Conservation (phyloP, 176 grass and related monocot species). For the Avena atlantica region DNA sequence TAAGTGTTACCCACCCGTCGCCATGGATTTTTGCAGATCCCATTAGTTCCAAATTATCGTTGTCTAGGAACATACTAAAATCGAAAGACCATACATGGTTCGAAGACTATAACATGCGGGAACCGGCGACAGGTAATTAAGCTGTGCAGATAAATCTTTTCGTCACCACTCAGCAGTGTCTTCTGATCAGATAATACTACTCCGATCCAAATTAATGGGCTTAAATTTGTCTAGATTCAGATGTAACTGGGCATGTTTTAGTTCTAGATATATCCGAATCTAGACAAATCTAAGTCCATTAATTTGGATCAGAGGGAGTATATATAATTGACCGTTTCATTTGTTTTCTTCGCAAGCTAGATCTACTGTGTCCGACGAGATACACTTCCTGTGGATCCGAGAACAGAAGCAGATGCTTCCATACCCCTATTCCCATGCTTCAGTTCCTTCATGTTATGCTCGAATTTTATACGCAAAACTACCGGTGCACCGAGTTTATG, state of each 20-base stretch:
- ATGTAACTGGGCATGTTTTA: too few species aligned
- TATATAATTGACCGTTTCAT: neutral
- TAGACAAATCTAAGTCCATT: too few species aligned
- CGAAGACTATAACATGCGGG: too few species aligned
- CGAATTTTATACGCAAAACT: neutral
- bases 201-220: too few species aligned
- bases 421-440: neutral
- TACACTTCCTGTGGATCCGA: neutral
- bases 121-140: neutral
- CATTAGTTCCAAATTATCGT: neutral
- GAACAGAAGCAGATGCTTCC: neutral
- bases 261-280: too few species aligned
- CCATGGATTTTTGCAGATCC: neutral
- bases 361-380: neutral
- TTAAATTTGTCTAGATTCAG: too few species aligned
- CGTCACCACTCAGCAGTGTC: neutral
- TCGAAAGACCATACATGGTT: too few species aligned
- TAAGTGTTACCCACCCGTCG: neutral
- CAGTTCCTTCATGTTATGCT: neutral
- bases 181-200: neutral
- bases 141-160: neutral
- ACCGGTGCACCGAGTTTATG: neutral
- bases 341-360: neutral
- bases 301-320: too few species aligned
- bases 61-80: too few species aligned